phyloP scores from a whole-genome alignment of 2,329 filamentous ascomycete genomes.

The Scopulariopsis brevicaulis region DNA sequence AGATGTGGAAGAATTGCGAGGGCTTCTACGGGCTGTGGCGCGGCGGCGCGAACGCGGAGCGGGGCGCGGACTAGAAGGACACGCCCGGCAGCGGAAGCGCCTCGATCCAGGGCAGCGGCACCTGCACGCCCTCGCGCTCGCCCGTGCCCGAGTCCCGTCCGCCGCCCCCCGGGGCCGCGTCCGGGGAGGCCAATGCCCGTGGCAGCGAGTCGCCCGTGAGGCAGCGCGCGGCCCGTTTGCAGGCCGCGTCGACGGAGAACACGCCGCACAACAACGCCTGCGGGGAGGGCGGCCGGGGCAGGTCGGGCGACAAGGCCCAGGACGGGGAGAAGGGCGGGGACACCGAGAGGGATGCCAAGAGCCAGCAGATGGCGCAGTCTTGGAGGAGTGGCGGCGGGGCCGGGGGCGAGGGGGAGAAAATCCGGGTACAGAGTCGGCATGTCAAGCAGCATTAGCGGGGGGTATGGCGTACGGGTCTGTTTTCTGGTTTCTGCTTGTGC shows the following conservation, averaged over 20 bases:
- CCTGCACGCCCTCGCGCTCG: background rate
- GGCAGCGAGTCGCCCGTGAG: background rate
- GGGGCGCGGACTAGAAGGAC: constrained; percentile 9
- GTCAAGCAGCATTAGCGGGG: background rate
- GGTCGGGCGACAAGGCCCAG: background rate
- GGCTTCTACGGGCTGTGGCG: constrained; percentile 55
- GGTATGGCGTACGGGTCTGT: background rate
- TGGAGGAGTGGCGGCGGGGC: background rate
- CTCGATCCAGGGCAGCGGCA: background rate
- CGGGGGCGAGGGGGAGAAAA: background rate
- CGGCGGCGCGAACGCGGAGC: constrained; percentile 23
- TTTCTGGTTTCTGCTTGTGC: background rate
- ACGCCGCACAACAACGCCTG: background rate
- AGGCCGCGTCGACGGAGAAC: background rate
- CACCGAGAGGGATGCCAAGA: background rate
- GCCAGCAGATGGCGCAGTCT: background rate
- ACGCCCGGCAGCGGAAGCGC: background rate
- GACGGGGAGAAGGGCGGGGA: background rate
- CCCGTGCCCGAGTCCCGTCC: background rate
- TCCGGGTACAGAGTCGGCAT: background rate
- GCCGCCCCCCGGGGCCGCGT: background rate
- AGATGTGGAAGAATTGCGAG: constrained; percentile 69
- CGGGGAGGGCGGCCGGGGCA: background rate
- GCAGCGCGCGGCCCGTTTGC: background rate
- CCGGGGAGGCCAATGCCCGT: background rate